Base-by-base conservation (phyloP, 1,284 basidiomycete genomes). In the Puccinia polysora region DNA sequence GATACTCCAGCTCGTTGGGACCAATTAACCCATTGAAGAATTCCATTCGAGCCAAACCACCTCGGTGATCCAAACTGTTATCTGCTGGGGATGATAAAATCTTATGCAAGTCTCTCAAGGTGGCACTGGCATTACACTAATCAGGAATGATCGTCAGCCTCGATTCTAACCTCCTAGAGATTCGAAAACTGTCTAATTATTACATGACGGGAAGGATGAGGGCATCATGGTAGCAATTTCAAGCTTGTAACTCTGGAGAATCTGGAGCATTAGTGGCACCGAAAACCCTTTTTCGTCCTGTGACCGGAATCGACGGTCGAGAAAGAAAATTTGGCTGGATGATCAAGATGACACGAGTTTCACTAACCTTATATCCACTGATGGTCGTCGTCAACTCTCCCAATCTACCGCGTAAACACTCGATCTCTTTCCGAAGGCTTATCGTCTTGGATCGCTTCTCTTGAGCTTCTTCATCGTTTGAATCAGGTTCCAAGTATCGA, bases 401-500 rank as follows among this genome's bases (percentile, higher is more conserved):
- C 89, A 83, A 52, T 89, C 87, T 50, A 87, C 84, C 75, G 83
- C 84, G 20, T 80, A 78, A 64, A 62, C 47, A 36, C 53, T 82
- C 86, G 49, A 96, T 82, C 74, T 88, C 83, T 0, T 84, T 78
- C 63, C 91, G 67, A 88, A 65, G 93, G 84, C 32, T 81, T 81
- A 75, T 89, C 89, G 0, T 88, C 86, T 52, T 83, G 83, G 25
- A 84, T 83, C 76, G 87, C 87, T 83, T 89, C 90, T 74, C 83
- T 82, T 0, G 85, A 32, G 75, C 74, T 2, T 65, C 75, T 12
- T 45, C 82, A 77, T 91, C 85, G 1, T 86, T 86, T 63, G 84
- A 85, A 68, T 91, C 88, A 76, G 76, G 60, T 49, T 81, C 77
- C 56, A 96, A 82, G 83, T 95, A 99, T 4, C 96, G 87, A 79